Evolutionary conservation across 1,284 basidiomycete species (phyloP), one percentile per base, ranked within the genome.

Genomic region (Lentinus polychrous): DNA sequence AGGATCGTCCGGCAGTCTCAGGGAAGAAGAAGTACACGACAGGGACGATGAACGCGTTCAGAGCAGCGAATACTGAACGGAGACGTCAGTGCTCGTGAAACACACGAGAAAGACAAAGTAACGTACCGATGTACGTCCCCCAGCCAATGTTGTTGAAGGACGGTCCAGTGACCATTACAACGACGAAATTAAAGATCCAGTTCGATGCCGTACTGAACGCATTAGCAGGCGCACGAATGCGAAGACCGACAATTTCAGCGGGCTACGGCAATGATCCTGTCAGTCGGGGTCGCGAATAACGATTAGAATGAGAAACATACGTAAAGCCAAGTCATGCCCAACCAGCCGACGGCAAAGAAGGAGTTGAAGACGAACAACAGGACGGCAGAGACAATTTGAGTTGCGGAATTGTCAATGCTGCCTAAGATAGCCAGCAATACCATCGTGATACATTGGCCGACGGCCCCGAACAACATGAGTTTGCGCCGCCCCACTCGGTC

Each of bases 301-400:
- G n/a, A 41, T n/a, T 33, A 24, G 45, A 18, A 7, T 4, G 42
- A 20, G 12, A 20, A 7, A 67, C 76, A 58, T 52, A 80, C 77
- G 55, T 81, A 81, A 47, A 83, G 65, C 79, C 81, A 83, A 4
- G 83, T 81, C 78, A 86, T 83, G 20, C 81, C 81, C 60, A 84
- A 74, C 82, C 81, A 85, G 33, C 82, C 83, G 48, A 85, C 70
- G 0, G 81, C 81, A 63, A 85, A 86, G 68, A 81, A 81, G 34
- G 84, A 74, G 58, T 86, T 83, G 66, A 84, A 86, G 31, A 82
- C 64, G 61, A 83, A 85, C 56, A 81, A 73, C 60, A 85, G 72
- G 8, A 79, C 74, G 1, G 78, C 72, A 31, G 78, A 80, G 11
- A 76, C 72, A 48, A 81, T 65, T 43, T 76, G 72, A 1, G 76